Evolutionary conservation across 257 asterid species (phyloP).

Genomic region (Fraxinus anomala): DNA sequence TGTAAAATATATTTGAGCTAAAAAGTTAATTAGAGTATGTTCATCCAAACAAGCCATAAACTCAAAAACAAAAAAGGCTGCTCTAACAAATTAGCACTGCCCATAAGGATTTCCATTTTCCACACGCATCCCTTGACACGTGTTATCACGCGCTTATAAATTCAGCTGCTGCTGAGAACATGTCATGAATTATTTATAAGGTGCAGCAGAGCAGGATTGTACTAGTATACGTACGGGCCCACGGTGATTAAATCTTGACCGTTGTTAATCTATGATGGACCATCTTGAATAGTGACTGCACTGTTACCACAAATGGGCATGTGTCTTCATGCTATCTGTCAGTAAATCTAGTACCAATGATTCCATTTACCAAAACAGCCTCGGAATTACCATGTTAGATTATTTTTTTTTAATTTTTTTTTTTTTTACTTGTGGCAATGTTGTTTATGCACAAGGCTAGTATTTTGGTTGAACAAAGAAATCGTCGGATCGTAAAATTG

Average conservation of each 20-base stretch:
- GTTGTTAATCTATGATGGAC: not conserved
- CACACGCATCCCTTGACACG: not conserved
- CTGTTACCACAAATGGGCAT: slow-evolving; percentile 1
- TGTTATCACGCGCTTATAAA: not conserved
- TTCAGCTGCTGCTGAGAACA: not conserved
- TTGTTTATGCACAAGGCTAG: not conserved
- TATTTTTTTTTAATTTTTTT: not conserved
- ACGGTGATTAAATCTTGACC: not conserved
- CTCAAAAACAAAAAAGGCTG: not conserved
- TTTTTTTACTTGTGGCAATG: not conserved
- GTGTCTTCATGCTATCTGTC: not conserved
- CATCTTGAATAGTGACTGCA: not conserved
- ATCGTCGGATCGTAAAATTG: no score
- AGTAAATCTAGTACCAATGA: slow-evolving; percentile 1
- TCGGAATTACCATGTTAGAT: not conserved
- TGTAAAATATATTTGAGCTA: no score
- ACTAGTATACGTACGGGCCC: slow-evolving; percentile 1
- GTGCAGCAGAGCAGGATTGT: slow-evolving; percentile 4
- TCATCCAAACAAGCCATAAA: not conserved
- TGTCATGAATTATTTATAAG: not conserved
- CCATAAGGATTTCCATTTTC: not conserved
- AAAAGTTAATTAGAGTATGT: not conserved
- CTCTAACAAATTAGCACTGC: not conserved
- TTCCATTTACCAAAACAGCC: not conserved
- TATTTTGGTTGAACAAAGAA: no score